These are phyloP conservation scores for Fomitopsis betulina DNA, from an alignment of 1,284 basidiomycete genomes.

Conservation along the genomic window DNA sequence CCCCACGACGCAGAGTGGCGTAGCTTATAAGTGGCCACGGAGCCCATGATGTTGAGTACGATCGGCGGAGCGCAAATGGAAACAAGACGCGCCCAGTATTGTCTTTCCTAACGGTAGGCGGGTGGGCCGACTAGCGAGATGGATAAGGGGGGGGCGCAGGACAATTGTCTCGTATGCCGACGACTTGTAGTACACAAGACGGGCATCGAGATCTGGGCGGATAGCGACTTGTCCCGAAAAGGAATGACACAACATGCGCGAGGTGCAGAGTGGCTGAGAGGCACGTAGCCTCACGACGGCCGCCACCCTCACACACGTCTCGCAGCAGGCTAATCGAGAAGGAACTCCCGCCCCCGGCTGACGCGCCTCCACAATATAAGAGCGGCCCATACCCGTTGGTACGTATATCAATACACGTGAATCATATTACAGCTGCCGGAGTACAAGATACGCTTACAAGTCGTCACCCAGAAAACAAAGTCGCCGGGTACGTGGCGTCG, in stretches of 20 bases:
- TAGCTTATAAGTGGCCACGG: background rate
- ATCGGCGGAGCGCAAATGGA: background rate
- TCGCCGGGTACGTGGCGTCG: background rate
- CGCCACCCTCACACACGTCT: background rate
- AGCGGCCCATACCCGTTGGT: background rate
- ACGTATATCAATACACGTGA: background rate
- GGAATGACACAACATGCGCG: background rate
- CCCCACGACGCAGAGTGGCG: background rate
- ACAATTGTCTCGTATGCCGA: constrained; percentile 3
- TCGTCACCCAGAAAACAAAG: background rate
- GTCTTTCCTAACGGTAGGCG: background rate
- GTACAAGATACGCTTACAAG: constrained; percentile 3
- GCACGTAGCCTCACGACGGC: constrained; percentile 1
- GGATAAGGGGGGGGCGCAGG: background rate
- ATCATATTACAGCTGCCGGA: background rate
- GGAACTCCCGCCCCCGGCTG: background rate
- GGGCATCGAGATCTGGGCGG: constrained; percentile 2
- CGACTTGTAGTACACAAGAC: background rate
- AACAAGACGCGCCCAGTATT: constrained; percentile 5
- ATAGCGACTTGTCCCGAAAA: background rate
- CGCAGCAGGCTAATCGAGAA: background rate
- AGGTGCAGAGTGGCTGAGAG: background rate
- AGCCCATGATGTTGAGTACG: background rate
- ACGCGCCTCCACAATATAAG: background rate
- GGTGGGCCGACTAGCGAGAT: background rate